Base-by-base conservation (phyloP, 75 land plant genomes). In the Chamaecyparis obtusa region DNA sequence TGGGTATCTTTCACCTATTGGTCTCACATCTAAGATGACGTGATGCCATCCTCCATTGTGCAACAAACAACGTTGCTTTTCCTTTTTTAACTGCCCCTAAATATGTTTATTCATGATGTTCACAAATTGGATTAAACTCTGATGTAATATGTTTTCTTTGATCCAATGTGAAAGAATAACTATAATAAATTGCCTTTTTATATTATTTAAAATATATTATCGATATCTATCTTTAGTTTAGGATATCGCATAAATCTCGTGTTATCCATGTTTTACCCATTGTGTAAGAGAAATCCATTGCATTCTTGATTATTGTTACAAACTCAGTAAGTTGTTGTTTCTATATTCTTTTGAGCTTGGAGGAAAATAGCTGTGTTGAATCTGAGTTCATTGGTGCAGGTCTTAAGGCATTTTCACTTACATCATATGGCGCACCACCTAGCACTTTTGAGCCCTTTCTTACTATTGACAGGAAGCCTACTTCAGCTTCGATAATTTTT, bases 401-500 rank as follows among this genome's bases (percentile, higher is more conserved):
- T 69, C 89, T 93, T 44, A 92, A 96, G 87, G 99, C 97, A 19
- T 95, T 95, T 78, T 91, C 99, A 21, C 54, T 97, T 67, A 91
- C 97, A 10, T 95, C 99, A 49, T 90, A 93, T 89, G 97, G 97
- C 35, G 86, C 91, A 37, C 92, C 86, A 43, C 93, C 91, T 46
- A 97, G 99, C 96, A 95, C 99, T 0, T 94, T 97, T 8, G 99
- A 97, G 87, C 99, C 99, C 17, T 97, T 97, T 75, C 91, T 97
- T 44, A 87, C 94, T 41, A 97, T 95, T 87, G 99, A 95, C 89
- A 95, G 94, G 91, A 95, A 91, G 80, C 87, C 93, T 7, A 92
- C 94, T 24, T 88, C 94, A 21, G 93, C 91, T 33, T 93, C 88
- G 78, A 89, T 97, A 1, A 93, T 95, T 8, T 95, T 93, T 87